A percentile compares a stretch with the other conserved stretches of the same genome.
phyloP scores from a whole-genome alignment of 2,329 filamentous ascomycete genomes.

The Fusarium keratoplasticum region DNA sequence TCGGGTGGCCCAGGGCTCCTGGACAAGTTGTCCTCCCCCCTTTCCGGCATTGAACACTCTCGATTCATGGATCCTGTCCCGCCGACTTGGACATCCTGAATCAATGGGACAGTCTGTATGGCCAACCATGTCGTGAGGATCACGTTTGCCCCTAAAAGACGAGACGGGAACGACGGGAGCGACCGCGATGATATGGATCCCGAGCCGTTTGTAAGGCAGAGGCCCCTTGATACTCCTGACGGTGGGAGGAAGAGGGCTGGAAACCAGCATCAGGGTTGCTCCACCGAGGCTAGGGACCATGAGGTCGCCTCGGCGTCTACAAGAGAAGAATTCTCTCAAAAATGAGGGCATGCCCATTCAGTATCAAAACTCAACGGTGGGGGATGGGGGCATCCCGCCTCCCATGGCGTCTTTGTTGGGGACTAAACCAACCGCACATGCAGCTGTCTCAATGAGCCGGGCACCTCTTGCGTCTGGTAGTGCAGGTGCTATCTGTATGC shows the following conservation, averaged over 20 bases:
- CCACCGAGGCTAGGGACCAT: not conserved
- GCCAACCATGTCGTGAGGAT: conserved; percentile 47
- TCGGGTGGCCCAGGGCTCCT: conserved; percentile 1
- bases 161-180: conserved; percentile 43
- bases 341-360: not conserved
- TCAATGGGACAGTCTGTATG: conserved; percentile 22
- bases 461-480: conserved; percentile 31
- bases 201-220: conserved; percentile 36
- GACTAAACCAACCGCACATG: conserved; percentile 37
- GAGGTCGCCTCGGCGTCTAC: conserved; percentile 6
- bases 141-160: conserved; percentile 36
- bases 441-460: conserved; percentile 34
- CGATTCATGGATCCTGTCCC: conserved; percentile 40
- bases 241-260: conserved; percentile 17
- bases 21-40: conserved; percentile 37
- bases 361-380: conserved; percentile 14
- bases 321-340: conserved; percentile 8
- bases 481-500: conserved; percentile 31
- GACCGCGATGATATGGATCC: conserved; percentile 42
- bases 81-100: conserved; percentile 35
- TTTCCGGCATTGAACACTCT: conserved; percentile 33
- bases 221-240: conserved; percentile 27
- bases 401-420: conserved; percentile 26
- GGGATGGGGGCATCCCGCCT: conserved; percentile 27
- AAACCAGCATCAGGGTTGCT: conserved; percentile 15